Evolutionary conservation across 148 eudicot species (phyloP), one percentile per base, ranked within the genome.

Genomic region (Persicaria maculosa): DNA sequence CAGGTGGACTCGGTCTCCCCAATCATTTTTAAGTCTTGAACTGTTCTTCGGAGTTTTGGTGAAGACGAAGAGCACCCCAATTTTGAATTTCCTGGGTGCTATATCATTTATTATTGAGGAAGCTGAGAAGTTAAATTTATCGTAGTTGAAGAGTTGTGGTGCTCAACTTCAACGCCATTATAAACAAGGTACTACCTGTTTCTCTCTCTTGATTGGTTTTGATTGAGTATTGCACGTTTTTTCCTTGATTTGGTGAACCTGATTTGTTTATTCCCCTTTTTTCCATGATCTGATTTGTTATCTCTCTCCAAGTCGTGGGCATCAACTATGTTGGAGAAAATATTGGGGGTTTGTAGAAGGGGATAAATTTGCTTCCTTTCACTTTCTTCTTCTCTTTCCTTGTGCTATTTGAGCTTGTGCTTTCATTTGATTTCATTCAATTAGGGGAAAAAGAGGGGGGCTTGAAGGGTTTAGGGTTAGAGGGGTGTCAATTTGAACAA

Each of bases 191-290:
- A 77, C 80, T 77, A 77, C 80, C 71, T 53, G 4, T 68, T 76
- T 78, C 76, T 54, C 20, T 71, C 70, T 76, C n/a, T 44, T 44
- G 47, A 48, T 9, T 71, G 31, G 7, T 54, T 54, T 6, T 58
- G 81, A 36, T 73, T 74, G 79, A 80, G 71, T 76, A 65, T 70
- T 81, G 81, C 86, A 81, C 86, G 86, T 84, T 84, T 81, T 61
- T 44, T 70, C 25, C 44, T 44, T 16, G 19, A 58, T 76, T 68
- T 79, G 79, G 72, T 72, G 25, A 76, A 78, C 80, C 78, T 74
- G 82, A 80, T 65, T 79, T 74, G 50, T 75, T 78, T 83, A 43
- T 40, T 65, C 70, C 19, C 44, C 8, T 0, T 15, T 58, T 58
- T 25, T 65, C 20, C 40, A 1, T 31, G 40, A 31, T 72, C 47